phyloP scores from a whole-genome alignment of 371 early-diverging fungal genomes.

The Circinella minor region DNA sequence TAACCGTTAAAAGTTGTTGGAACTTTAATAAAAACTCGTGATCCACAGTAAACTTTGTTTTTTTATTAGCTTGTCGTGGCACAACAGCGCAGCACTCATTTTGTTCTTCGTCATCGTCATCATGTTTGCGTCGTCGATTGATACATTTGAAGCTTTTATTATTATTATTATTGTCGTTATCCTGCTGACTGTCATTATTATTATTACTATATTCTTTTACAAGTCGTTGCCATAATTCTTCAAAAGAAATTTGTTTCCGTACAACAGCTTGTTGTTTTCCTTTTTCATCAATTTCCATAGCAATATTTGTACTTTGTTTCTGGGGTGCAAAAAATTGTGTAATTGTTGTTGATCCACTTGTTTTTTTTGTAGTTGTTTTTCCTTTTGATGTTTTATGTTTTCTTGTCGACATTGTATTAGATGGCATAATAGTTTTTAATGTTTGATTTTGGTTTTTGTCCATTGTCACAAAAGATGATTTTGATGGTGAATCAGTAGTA shows the following conservation, averaged over 20 bases:
- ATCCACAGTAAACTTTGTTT: background rate
- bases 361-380: background rate
- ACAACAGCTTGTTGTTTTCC: background rate
- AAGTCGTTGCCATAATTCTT: background rate
- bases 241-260: background rate
- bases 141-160: too few relatives aligned
- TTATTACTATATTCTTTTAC: background rate
- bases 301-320: background rate
- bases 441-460: too few relatives aligned
- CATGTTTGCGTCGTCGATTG: too few relatives aligned
- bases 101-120: background rate
- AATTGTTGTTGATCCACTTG: background rate
- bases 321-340: background rate
- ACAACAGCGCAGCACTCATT: background rate
- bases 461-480: too few relatives aligned
- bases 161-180: background rate
- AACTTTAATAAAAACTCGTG: slow-evolving; percentile 5
- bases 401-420: background rate
- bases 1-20: background rate
- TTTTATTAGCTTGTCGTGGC: background rate
- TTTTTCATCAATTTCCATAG: background rate
- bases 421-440: background rate
- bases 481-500: too few relatives aligned
- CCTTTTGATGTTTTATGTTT: background rate
- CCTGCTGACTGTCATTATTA: background rate